These are phyloP conservation scores for Termitomyces sp. DNA, from an alignment of 768 basidiomycete species.

Conservation along the genomic window DNA sequence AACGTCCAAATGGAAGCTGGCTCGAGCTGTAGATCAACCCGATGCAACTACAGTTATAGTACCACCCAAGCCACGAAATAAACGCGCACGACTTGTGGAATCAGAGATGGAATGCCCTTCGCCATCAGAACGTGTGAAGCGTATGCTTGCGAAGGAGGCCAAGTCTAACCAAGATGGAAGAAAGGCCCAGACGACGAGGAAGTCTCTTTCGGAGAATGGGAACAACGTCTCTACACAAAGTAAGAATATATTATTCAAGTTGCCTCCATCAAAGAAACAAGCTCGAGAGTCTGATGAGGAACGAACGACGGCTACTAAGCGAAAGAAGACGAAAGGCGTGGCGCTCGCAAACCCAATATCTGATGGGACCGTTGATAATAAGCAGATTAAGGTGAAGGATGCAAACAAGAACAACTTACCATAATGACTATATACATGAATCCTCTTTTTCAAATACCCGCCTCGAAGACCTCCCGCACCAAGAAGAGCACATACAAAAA, in stretches of 20 bases:
- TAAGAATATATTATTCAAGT: neutral
- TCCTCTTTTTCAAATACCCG: too few species aligned
- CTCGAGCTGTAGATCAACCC: neutral
- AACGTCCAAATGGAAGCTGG: neutral
- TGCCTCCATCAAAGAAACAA: constrained; percentile 3
- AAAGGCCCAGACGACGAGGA: neutral
- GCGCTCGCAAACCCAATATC: neutral
- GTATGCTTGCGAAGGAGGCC: neutral
- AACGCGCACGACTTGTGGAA: neutral
- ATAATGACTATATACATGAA: too few species aligned
- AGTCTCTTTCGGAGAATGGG: neutral
- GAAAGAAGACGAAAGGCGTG: neutral
- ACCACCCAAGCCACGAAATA: neutral
- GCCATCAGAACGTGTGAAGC: neutral
- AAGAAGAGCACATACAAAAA: too few species aligned
- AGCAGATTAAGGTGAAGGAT: neutral
- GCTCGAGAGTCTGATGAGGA: constrained; percentile 2
- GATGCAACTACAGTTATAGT: neutral
- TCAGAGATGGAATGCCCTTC: neutral
- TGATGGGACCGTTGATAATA: neutral
- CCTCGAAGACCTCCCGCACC: too few species aligned
- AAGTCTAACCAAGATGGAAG: neutral
- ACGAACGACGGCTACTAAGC: neutral
- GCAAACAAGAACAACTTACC: neutral
- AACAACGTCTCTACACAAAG: too few species aligned